These are phyloP conservation scores for Oryza punctata DNA, from an alignment of 176 grass and related monocot species.

Conservation along the genomic window DNA sequence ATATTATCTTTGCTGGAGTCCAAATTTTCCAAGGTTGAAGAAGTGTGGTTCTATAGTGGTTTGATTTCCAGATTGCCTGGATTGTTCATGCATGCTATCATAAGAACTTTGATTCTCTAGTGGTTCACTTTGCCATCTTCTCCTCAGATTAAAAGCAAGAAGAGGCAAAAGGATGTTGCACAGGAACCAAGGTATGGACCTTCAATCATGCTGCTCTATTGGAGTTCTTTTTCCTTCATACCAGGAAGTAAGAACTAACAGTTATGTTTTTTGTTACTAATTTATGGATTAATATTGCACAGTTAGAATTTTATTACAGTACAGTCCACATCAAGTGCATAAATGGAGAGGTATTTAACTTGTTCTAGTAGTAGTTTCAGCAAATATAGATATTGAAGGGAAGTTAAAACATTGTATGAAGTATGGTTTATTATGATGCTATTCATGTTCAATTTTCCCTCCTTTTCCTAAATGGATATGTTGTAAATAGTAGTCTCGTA, in stretches of 20 bases:
- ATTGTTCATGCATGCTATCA: neutral
- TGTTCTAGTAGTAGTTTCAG: neutral
- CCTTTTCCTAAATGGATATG: neutral
- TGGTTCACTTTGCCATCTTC: neutral
- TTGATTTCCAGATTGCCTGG: neutral
- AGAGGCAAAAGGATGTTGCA: slow-evolving; percentile 44
- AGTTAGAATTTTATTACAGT: neutral
- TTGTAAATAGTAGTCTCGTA: neutral
- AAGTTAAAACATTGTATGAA: neutral
- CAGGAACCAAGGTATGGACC: slow-evolving; percentile 38
- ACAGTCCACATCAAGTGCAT: neutral
- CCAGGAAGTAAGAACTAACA: neutral
- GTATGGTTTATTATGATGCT: neutral
- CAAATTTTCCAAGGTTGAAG: slow-evolving; percentile 2
- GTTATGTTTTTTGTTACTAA: neutral
- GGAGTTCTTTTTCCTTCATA: neutral
- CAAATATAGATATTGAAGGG: neutral
- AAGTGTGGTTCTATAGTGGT: slow-evolving; percentile 15
- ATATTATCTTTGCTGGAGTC: neutral
- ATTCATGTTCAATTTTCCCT: neutral
- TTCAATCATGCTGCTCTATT: neutral
- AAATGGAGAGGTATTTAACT: neutral
- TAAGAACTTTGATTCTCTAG: slow-evolving; percentile 17
- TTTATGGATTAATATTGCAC: neutral
- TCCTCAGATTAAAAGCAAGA: slow-evolving; percentile 47